These are phyloP conservation scores for Suillus tomentosus DNA, from an alignment of 768 basidiomycete genomes.

Conservation along the genomic window DNA sequence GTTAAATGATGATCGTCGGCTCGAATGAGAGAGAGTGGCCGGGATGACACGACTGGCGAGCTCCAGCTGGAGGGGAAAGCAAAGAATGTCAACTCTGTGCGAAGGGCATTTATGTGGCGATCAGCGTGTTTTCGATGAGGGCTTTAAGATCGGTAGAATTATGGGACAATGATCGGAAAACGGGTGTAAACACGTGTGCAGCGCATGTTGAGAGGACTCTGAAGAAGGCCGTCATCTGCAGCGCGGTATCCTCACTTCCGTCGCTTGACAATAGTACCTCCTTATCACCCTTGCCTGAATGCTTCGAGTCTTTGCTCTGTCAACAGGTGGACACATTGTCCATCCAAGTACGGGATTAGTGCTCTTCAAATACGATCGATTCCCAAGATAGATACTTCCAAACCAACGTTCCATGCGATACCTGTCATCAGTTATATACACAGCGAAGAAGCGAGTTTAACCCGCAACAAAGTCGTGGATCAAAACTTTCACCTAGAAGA, in stretches of 20 bases:
- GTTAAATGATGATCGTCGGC: constrained; percentile 16
- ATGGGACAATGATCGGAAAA: constrained; percentile 16
- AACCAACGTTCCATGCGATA: background rate
- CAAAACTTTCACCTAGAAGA: background rate
- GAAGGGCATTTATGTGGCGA: constrained; percentile 32
- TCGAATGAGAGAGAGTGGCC: constrained; percentile 13
- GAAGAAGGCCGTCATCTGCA: constrained; percentile 18
- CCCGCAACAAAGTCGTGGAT: constrained; percentile 6
- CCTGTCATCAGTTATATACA: background rate
- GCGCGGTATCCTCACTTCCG: constrained; percentile 30
- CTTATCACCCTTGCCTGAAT: constrained; percentile 23
- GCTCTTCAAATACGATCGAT: background rate
- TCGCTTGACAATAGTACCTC: constrained; percentile 30
- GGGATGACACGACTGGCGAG: constrained; percentile 11
- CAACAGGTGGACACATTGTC: background rate
- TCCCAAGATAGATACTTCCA: background rate
- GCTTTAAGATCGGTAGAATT: constrained; percentile 15
- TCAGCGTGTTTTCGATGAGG: constrained; percentile 40
- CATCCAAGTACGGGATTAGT: constrained; percentile 1
- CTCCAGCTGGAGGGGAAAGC: constrained; percentile 22
- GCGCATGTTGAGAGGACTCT: constrained; percentile 13
- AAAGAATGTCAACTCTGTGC: constrained; percentile 14
- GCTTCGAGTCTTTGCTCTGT: background rate
- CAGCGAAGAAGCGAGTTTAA: background rate
- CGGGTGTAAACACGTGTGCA: constrained; percentile 14